Percentiles rank a stretch among this genome's conserved stretches.
Conservation (phyloP, 768 basidiomycete species). For the Pleurotus ostreatus region DNA sequence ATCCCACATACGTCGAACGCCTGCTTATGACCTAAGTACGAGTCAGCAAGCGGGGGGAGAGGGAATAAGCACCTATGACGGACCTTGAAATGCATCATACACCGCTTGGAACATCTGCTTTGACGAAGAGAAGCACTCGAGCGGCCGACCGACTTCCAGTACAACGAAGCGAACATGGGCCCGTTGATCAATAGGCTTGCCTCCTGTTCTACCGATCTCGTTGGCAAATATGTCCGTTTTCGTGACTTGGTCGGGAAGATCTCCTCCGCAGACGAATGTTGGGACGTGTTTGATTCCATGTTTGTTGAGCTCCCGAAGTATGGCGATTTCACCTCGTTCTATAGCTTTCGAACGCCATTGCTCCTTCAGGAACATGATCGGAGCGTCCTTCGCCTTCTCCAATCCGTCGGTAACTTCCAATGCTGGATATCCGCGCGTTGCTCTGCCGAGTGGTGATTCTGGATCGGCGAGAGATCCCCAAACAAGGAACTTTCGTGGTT, state of each 20-base stretch:
- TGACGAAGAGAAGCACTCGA: background rate
- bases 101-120: background rate
- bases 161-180: background rate
- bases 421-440: slow-evolving; percentile 16
- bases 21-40: slow-evolving; percentile 2
- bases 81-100: slow-evolving; percentile 4
- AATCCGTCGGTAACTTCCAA: slow-evolving; percentile 8
- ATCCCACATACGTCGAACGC: slow-evolving; percentile 1
- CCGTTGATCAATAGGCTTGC: background rate
- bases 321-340: slow-evolving; percentile 14
- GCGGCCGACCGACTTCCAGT: background rate
- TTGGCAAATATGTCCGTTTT: slow-evolving; percentile 7
- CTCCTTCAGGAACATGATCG: slow-evolving; percentile 22
- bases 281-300: slow-evolving; percentile 19
- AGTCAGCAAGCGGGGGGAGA: too few relatives aligned
- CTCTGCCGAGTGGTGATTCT: slow-evolving; percentile 12
- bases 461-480: background rate
- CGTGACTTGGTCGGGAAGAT: slow-evolving; percentile 16
- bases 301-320: slow-evolving; percentile 12
- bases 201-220: slow-evolving; percentile 9
- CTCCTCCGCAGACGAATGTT: slow-evolving; percentile 21
- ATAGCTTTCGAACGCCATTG: slow-evolving; percentile 17
- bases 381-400: background rate
- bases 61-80: background rate
- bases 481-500: background rate